A percentile compares a stretch with the other conserved stretches of the same genome.
These are phyloP conservation scores for Agastache rugosa DNA, from an alignment of 257 asterid genomes.

Conservation along the genomic window DNA sequence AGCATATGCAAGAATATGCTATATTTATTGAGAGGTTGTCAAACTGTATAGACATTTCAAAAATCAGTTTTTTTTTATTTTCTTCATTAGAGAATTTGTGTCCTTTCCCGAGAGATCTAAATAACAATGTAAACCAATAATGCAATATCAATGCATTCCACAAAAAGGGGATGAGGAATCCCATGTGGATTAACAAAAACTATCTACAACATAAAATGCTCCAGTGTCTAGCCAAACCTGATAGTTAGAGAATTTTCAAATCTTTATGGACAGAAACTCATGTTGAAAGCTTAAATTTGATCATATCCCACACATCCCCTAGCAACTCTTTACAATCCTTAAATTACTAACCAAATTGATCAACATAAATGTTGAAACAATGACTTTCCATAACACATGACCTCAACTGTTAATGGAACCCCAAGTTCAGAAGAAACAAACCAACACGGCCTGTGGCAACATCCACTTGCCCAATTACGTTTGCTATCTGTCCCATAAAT, in stretches of 20 bases:
- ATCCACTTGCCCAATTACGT: background rate
- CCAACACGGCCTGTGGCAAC: background rate
- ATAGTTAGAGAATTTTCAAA: background rate
- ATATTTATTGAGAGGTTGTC: background rate
- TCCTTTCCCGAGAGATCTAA: background rate
- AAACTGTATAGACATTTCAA: background rate
- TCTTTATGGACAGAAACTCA: background rate
- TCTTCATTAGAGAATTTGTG: background rate
- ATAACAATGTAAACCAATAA: background rate
- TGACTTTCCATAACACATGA: background rate
- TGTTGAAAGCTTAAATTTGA: background rate
- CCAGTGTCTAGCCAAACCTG: background rate
- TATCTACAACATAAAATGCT: background rate
- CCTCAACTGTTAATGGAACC: background rate
- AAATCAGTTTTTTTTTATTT: background rate
- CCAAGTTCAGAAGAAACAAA: slow-evolving; percentile 4
- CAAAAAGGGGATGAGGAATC: background rate
- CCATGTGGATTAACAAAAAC: background rate
- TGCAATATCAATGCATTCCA: background rate
- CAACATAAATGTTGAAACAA: background rate
- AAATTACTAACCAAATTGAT: slow-evolving; percentile 6
- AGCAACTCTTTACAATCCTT: background rate
- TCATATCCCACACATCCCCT: background rate
- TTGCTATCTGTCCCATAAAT: background rate
- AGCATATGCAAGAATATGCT: background rate